Percentiles rank a stretch among this genome's conserved stretches.
Evolutionary conservation across 2,329 filamentous ascomycete species (phyloP).

Genomic region (Stagonosporopsis cucurbitacearum): DNA sequence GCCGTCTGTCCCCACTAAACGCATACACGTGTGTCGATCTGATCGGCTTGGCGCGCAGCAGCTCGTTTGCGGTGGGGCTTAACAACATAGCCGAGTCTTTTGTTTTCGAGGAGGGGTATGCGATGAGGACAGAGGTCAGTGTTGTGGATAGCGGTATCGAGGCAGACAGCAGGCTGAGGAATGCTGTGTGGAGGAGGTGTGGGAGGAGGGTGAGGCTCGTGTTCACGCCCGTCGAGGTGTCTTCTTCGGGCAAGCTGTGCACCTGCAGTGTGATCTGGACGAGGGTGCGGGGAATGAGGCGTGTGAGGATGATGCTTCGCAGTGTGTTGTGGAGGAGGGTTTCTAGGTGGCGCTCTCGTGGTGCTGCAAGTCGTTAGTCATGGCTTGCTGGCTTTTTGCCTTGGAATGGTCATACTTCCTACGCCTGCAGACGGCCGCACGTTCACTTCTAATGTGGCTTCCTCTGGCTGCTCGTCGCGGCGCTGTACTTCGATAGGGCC

Average conservation of each 20-base stretch:
- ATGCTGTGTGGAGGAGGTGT: constrained; percentile 78
- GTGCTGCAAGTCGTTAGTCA: constrained; percentile 31
- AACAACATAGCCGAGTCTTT: constrained; percentile 52
- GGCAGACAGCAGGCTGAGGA: constrained; percentile 83
- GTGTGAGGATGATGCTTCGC: constrained; percentile 74
- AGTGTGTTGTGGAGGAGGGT: constrained; percentile 74
- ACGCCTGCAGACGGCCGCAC: constrained; percentile 85
- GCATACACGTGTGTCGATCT: constrained; percentile 87
- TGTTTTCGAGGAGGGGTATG: constrained; percentile 75
- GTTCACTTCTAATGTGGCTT: constrained; percentile 88
- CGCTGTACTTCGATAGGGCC: constrained; percentile 89
- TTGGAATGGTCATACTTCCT: constrained; percentile 65
- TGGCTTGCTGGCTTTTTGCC: too few relatives aligned
- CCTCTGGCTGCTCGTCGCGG: constrained; percentile 89
- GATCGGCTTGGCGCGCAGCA: constrained; percentile 70
- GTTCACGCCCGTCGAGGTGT: constrained; percentile 65
- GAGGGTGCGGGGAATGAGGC: constrained; percentile 76
- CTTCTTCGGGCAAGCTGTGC: constrained; percentile 70
- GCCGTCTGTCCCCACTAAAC: constrained; percentile 70
- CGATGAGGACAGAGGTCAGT: constrained; percentile 80
- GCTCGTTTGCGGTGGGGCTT: constrained; percentile 67
- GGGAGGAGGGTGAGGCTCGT: constrained; percentile 81
- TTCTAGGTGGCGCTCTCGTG: constrained; percentile 75
- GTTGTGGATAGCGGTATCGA: constrained; percentile 80
- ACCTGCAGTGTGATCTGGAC: constrained; percentile 86